These are phyloP conservation scores for Acacia crassicarpa DNA, from an alignment of 306 rosid genomes.

Conservation along the genomic window DNA sequence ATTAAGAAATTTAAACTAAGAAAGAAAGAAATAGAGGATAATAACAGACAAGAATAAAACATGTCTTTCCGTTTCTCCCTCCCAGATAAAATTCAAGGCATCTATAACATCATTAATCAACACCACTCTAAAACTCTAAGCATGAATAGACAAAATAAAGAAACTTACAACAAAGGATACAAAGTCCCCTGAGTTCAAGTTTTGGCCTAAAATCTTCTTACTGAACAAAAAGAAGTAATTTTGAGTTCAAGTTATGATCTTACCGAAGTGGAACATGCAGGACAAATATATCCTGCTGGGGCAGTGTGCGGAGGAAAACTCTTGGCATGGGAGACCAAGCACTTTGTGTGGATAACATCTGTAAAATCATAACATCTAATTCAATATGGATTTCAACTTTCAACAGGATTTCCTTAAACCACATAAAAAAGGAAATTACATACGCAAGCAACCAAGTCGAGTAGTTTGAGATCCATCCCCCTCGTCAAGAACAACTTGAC, in stretches of 20 bases:
- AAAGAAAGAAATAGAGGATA: neutral
- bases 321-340: conserved; percentile 90
- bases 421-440: conserved; percentile 43
- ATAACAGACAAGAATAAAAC: neutral
- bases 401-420: conserved; percentile 22
- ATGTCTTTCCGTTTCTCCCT: neutral
- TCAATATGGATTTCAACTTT: conserved; percentile 25
- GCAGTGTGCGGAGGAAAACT: conserved; percentile 93
- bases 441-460: conserved; percentile 98
- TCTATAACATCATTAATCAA: conserved; percentile 11
- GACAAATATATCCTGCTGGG: conserved; percentile 97
- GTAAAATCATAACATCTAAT: conserved; percentile 24
- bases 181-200: neutral
- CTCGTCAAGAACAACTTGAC: conserved; percentile 72
- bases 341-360: conserved; percentile 92
- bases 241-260: conserved; percentile 50
- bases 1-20: conserved; percentile 2
- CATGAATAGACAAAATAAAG: conserved; percentile 10
- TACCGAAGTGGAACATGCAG: conserved; percentile 87
- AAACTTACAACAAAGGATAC: conserved; percentile 3
- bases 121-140: conserved; percentile 15
- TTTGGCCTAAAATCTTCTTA: neutral
- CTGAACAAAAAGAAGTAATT: conserved; percentile 21
- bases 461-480: conserved; percentile 72
- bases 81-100: conserved; percentile 10